These are phyloP conservation scores for Parachaetomium inaequale DNA, from an alignment of 495 filamentous ascomycete species.

Conservation along the genomic window DNA sequence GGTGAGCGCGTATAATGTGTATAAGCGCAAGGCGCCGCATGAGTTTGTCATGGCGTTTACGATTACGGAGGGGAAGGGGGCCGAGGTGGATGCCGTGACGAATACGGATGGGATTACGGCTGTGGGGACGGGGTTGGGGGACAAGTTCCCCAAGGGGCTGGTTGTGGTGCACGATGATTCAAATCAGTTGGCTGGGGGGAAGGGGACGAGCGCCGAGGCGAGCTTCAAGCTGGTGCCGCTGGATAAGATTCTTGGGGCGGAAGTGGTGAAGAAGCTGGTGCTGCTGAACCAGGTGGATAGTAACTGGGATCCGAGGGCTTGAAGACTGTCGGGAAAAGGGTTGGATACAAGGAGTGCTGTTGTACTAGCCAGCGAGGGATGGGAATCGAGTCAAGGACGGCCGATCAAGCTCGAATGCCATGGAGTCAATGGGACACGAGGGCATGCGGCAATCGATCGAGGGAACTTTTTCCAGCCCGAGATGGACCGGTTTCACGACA, in stretches of 20 bases:
- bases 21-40: constrained; percentile 7
- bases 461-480: no score
- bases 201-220: constrained; percentile 14
- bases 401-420: no score
- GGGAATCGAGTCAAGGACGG: no score
- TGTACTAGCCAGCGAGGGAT: no score
- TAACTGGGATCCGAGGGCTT: constrained; percentile 12
- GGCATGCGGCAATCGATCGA: no score
- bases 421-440: no score
- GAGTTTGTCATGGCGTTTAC: constrained; percentile 13
- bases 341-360: background rate
- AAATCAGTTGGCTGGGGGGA: constrained; percentile 13
- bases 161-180: constrained; percentile 14
- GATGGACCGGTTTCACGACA: no score
- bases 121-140: constrained; percentile 9
- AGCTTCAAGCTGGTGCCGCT: constrained; percentile 17
- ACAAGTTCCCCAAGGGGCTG: constrained; percentile 7
- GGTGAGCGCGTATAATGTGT: constrained; percentile 18
- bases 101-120: constrained; percentile 17
- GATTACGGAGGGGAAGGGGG: background rate
- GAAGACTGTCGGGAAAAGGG: background rate
- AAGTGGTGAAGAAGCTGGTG: background rate
- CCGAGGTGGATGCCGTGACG: constrained; percentile 10
- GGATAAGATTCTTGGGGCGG: background rate
- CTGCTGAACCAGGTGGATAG: constrained; percentile 9